Percentiles rank a stretch among this genome's conserved stretches.
Evolutionary conservation across 768 basidiomycete genomes (phyloP).

Genomic region (Lepiota subincarnata): DNA sequence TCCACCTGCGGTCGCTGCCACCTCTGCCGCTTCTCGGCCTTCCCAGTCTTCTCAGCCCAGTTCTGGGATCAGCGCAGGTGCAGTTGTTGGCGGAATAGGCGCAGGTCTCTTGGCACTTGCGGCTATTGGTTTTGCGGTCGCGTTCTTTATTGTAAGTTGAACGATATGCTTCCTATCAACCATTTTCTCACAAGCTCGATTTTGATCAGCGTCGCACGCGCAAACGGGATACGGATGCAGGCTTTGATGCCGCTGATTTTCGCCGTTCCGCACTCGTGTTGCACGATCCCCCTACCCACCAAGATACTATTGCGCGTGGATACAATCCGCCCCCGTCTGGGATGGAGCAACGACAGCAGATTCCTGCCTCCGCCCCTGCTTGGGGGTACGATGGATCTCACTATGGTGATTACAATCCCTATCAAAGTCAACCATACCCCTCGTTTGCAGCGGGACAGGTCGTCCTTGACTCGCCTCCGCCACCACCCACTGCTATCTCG

Average conservation of each 20-base stretch:
- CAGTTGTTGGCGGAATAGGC: slow-evolving; percentile 36
- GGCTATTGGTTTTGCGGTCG: slow-evolving; percentile 34
- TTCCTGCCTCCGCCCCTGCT: slow-evolving; percentile 30
- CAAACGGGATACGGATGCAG: slow-evolving; percentile 32
- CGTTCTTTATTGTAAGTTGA: slow-evolving; percentile 43
- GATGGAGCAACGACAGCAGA: slow-evolving; percentile 47
- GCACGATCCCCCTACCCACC: slow-evolving; percentile 46
- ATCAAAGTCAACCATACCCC: slow-evolving; percentile 18
- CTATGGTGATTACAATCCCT: slow-evolving; percentile 10
- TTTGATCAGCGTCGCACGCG: slow-evolving; percentile 38
- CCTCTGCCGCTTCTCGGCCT: not conserved
- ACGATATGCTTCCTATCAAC: slow-evolving; percentile 2
- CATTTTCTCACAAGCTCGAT: slow-evolving; percentile 2
- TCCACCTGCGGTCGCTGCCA: not conserved
- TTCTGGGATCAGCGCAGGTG: slow-evolving; percentile 23
- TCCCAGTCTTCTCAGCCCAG: not conserved
- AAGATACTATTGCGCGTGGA: slow-evolving; percentile 34
- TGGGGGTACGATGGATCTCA: slow-evolving; percentile 23
- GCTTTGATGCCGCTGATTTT: slow-evolving; percentile 56
- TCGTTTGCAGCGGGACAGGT: slow-evolving; percentile 35
- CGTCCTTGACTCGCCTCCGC: slow-evolving; percentile 21
- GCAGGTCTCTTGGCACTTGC: slow-evolving; percentile 43
- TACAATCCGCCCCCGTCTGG: slow-evolving; percentile 59
- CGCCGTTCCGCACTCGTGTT: slow-evolving; percentile 61
- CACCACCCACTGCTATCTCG: slow-evolving; percentile 26